phyloP scores from a whole-genome alignment of 805 yeast species.

The Kuraishia cidri region DNA sequence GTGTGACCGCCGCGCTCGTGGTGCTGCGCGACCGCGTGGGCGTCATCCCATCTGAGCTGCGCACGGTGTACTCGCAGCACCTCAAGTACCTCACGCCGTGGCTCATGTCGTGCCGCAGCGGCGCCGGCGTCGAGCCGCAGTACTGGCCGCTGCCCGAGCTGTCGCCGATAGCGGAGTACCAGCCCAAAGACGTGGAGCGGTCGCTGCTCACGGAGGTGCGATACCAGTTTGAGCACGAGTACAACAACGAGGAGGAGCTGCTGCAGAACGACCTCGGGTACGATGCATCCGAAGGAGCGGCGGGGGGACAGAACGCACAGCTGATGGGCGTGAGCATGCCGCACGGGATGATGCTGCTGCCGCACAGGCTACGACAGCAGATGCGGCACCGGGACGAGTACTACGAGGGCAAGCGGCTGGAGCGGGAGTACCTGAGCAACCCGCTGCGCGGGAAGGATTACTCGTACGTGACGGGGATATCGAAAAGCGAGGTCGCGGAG shows the following conservation, averaged over 20 bases:
- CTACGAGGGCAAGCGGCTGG: conserved; percentile 54
- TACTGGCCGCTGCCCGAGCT: conserved; percentile 80
- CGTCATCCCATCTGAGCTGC: conserved; percentile 65
- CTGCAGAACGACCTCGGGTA: conserved; percentile 1
- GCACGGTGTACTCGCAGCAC: conserved; percentile 65
- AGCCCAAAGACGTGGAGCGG: conserved; percentile 70
- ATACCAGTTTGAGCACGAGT: conserved; percentile 46
- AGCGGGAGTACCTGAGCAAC: conserved; percentile 60
- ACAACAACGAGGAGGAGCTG: conserved; percentile 11
- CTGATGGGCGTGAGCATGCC: background rate
- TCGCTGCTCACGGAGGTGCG: conserved; percentile 69
- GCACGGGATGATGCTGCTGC: conserved; percentile 1
- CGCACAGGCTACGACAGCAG: background rate
- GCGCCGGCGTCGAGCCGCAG: conserved; percentile 1
- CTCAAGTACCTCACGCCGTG: conserved; percentile 55
- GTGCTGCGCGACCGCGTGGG: conserved; percentile 80
- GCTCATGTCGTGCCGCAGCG: conserved; percentile 29
- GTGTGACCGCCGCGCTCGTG: conserved; percentile 74
- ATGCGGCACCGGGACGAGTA: conserved; percentile 20
- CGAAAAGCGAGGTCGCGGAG: conserved; percentile 4
- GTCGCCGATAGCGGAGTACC: conserved; percentile 51
- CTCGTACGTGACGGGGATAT: conserved; percentile 23
- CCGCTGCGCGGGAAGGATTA: conserved; percentile 36
- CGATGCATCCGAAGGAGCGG: background rate
- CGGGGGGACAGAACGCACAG: background rate